Evolutionary conservation across 1,284 basidiomycete genomes (phyloP).

Genomic region (Phaffia rhodozyma): DNA sequence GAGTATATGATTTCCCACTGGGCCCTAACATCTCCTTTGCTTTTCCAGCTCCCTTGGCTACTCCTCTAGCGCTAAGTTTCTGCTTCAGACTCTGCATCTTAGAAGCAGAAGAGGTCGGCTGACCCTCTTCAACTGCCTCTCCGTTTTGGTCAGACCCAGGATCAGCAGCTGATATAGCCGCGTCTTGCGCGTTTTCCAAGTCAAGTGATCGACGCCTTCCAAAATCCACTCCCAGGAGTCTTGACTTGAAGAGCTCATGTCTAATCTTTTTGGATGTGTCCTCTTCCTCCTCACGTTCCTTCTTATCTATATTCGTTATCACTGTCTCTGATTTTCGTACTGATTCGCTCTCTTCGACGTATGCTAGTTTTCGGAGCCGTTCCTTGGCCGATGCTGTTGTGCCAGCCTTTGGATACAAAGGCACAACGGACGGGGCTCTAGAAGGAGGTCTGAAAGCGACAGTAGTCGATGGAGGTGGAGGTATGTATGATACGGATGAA

Average conservation of each 20-base stretch:
- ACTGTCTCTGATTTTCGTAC: background rate
- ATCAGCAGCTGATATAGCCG: slow-evolving; percentile 20
- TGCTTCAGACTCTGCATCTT: slow-evolving; percentile 23
- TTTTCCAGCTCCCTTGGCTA: slow-evolving; percentile 30
- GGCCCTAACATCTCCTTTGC: slow-evolving; percentile 50
- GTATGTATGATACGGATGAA: slow-evolving; percentile 17
- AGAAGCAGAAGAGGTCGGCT: slow-evolving; percentile 19
- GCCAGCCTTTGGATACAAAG: no score
- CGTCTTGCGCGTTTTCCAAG: slow-evolving; percentile 32
- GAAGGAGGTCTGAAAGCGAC: slow-evolving; percentile 6
- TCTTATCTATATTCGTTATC: background rate
- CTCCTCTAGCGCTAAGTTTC: slow-evolving; percentile 24
- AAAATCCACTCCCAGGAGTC: slow-evolving; percentile 23
- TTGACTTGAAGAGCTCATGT: slow-evolving; percentile 24
- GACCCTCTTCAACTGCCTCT: slow-evolving; percentile 14
- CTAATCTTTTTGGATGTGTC: slow-evolving; percentile 19
- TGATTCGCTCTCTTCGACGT: background rate
- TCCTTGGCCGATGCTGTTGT: background rate
- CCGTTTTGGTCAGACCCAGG: slow-evolving; percentile 18
- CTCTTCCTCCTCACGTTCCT: background rate
- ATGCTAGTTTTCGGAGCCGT: background rate
- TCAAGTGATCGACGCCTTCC: slow-evolving; percentile 28
- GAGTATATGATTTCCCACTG: slow-evolving; percentile 65
- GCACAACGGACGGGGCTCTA: background rate
- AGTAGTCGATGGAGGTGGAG: slow-evolving; percentile 14